Percentiles rank a stretch among this genome's conserved stretches.
Conservation (phyloP, 768 basidiomycete genomes). For the Tricholoma flavovirens region DNA sequence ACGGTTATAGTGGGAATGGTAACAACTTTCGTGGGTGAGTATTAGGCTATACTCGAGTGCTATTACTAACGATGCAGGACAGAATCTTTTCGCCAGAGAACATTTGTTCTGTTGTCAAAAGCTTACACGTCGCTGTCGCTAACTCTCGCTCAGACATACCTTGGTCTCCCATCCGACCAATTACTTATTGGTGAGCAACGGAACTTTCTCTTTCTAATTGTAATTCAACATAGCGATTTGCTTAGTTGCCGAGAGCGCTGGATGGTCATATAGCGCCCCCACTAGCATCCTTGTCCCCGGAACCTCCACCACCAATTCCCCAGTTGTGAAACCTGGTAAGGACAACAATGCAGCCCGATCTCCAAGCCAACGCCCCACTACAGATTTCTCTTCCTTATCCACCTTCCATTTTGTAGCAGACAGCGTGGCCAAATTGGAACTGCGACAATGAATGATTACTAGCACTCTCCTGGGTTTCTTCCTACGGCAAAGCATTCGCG, state of each 20-base stretch:
- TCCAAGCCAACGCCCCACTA: not conserved
- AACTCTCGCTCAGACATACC: slow-evolving; percentile 48
- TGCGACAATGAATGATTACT: slow-evolving; percentile 11
- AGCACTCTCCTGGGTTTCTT: not conserved
- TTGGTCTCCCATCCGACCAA: slow-evolving; percentile 41
- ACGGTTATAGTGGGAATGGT: slow-evolving; percentile 40
- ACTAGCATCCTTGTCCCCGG: slow-evolving; percentile 40
- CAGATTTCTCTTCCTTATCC: slow-evolving; percentile 39
- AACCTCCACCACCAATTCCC: slow-evolving; percentile 4
- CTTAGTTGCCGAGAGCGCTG: slow-evolving; percentile 35
- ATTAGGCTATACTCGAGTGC: not conserved
- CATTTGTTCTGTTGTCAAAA: slow-evolving; percentile 49
- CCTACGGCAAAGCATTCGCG: not conserved
- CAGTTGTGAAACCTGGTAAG: slow-evolving; percentile 8
- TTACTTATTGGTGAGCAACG: slow-evolving; percentile 30
- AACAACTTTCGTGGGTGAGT: slow-evolving; percentile 48
- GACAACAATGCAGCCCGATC: not conserved
- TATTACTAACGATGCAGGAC: slow-evolving; percentile 4
- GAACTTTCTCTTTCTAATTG: not conserved
- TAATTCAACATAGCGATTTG: not conserved
- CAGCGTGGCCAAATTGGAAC: slow-evolving; percentile 47
- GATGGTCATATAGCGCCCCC: slow-evolving; percentile 49
- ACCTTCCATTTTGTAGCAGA: slow-evolving; percentile 48
- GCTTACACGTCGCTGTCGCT: slow-evolving; percentile 63
- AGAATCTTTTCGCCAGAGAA: slow-evolving; percentile 58